Percentiles rank a stretch among this genome's conserved stretches.
These are phyloP conservation scores for Anisodus tanguticus DNA, from an alignment of 257 asterid species.

Conservation along the genomic window DNA sequence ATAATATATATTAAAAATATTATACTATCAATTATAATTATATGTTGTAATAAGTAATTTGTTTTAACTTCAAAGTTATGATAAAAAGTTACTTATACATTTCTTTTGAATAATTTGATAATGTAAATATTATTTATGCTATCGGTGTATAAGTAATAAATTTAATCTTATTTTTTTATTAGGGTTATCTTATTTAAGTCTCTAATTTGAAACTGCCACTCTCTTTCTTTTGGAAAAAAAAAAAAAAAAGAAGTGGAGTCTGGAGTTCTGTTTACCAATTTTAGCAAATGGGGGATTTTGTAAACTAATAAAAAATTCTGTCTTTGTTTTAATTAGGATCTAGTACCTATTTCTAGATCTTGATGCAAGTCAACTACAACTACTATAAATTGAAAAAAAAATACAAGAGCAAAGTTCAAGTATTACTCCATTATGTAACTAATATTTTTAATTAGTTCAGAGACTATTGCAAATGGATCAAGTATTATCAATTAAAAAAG, in stretches of 20 bases:
- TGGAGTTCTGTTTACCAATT: neutral
- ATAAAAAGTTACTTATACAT: too few species aligned
- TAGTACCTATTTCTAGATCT: constrained; percentile 32
- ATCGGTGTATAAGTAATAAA: too few species aligned
- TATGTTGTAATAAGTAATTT: too few species aligned
- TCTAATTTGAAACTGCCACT: neutral
- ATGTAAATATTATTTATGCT: too few species aligned
- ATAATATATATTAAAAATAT: too few species aligned
- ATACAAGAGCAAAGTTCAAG: constrained; percentile 25
- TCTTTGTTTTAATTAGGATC: neutral
- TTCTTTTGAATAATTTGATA: too few species aligned
- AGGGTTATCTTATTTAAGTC: too few species aligned
- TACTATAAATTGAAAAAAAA: neutral
- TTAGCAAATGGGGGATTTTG: neutral
- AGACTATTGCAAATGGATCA: constrained; percentile 8
- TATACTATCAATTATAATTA: too few species aligned
- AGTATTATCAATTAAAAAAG: neutral
- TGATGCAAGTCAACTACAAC: constrained; percentile 23
- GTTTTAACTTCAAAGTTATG: too few species aligned
- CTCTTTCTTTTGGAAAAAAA: neutral
- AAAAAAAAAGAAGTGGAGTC: neutral
- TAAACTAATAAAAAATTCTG: neutral
- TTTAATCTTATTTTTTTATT: too few species aligned
- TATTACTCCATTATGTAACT: constrained; percentile 20
- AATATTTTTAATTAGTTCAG: neutral